Percentiles rank a stretch among this genome's conserved stretches.
Evolutionary conservation across 2,329 filamentous ascomycete genomes (phyloP).

Genomic region (Cordyceps pruinosa): DNA sequence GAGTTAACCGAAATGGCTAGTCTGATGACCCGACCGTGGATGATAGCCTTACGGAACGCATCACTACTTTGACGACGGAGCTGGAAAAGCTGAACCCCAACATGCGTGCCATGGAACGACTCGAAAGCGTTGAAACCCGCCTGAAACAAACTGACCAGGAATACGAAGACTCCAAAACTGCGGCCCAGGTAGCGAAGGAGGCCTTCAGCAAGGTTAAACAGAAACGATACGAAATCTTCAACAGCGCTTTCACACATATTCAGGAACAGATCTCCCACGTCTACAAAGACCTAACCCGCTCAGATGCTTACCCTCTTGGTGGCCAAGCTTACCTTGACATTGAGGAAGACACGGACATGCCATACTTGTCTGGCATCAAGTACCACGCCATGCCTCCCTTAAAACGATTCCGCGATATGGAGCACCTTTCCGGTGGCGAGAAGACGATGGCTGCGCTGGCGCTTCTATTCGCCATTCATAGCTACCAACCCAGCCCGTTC

Average conservation of each 20-base stretch:
- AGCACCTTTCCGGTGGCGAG: conserved; percentile 92
- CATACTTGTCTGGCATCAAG: conserved; percentile 91
- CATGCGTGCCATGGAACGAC: conserved; percentile 87
- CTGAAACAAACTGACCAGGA: conserved; percentile 81
- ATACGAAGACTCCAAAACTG: conserved; percentile 74
- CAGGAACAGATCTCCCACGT: conserved; percentile 89
- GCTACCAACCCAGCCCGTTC: conserved; percentile 91
- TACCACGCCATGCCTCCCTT: conserved; percentile 98
- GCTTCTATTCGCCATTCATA: conserved; percentile 94
- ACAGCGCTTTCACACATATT: conserved; percentile 91
- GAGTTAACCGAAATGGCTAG: conserved; percentile 37
- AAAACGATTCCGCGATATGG: conserved; percentile 98
- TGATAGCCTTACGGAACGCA: conserved; percentile 68
- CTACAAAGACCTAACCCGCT: conserved; percentile 91
- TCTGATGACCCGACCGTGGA: conserved; percentile 65
- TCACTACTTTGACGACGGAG: conserved; percentile 65
- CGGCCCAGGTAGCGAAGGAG: conserved; percentile 69
- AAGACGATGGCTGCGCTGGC: conserved; percentile 98
- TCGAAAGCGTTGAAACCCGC: conserved; percentile 77
- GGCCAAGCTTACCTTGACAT: conserved; percentile 85
- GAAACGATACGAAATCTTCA: conserved; percentile 83
- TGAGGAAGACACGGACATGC: conserved; percentile 88
- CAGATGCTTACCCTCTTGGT: conserved; percentile 85
- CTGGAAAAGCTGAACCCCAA: conserved; percentile 95
- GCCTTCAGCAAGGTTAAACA: conserved; percentile 77